phyloP scores from a whole-genome alignment of 192 early-diverging fungal genomes.

The Backusella luteola region DNA sequence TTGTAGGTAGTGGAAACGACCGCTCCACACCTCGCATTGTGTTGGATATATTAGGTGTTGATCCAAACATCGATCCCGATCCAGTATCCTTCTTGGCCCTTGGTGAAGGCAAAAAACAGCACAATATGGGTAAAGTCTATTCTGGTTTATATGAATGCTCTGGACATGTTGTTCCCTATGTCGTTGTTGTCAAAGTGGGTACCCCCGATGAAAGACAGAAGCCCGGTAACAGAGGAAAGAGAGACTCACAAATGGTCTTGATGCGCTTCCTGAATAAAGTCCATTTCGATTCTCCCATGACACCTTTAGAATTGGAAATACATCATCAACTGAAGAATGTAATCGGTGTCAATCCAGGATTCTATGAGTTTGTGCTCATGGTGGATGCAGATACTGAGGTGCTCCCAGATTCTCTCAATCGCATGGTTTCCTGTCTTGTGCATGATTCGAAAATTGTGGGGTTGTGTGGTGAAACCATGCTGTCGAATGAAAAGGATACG shows the following conservation, averaged over 20 bases:
- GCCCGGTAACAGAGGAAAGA: conserved; percentile 85
- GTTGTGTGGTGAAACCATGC: conserved; percentile 92
- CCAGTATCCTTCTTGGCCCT: conserved; percentile 70
- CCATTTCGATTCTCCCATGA: conserved; percentile 77
- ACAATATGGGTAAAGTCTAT: conserved; percentile 81
- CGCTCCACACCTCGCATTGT: conserved; percentile 80
- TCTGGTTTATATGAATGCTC: conserved; percentile 77
- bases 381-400: conserved; percentile 84
- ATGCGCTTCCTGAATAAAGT: conserved; percentile 82
- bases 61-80: conserved; percentile 53
- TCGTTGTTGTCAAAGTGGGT: conserved; percentile 83
- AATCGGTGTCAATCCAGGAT: conserved; percentile 78
- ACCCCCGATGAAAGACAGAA: conserved; percentile 61
- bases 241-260: conserved; percentile 83
- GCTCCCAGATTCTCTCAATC: conserved; percentile 80
- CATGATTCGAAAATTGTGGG: conserved; percentile 82
- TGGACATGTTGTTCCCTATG: conserved; percentile 72
- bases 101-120: conserved; percentile 74
- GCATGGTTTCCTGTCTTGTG: conserved; percentile 80
- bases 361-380: conserved; percentile 80
- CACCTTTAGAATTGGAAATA: conserved; percentile 75
- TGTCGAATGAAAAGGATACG: conserved; percentile 89
- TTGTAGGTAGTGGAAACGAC: conserved; percentile 83
- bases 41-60: conserved; percentile 70
- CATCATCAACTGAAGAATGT: conserved; percentile 86